Base-by-base conservation (phyloP, 179 eudicot genomes). In the Nepenthes alata region DNA sequence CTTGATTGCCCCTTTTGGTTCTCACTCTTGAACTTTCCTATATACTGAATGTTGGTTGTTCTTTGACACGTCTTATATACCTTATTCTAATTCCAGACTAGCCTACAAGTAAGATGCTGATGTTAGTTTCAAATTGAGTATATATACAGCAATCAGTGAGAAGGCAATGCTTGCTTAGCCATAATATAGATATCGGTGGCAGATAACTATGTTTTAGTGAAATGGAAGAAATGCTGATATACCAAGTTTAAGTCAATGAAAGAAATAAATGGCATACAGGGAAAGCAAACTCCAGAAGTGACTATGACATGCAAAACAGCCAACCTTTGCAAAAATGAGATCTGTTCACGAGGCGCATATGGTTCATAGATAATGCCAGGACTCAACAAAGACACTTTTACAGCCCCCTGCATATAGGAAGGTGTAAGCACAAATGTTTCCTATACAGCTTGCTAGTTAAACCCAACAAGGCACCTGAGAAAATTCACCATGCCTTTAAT, bases 301-400 rank as follows among this genome's bases (percentile, higher is more conserved):
- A n/a, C 9, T 50, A 6, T 35, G 57, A 57, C 61, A 37, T 52
- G 13, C 44, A 61, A 63, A 62, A 25, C 37, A 13, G 61, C 75
- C 59, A 68, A 93, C 98, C 98, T 86, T 66, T 48, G 64, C 86
- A 71, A 93, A 61, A 93, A 89, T 41, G 96, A 57, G 62, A 93
- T 79, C 16, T 70, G 70, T 70, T 85, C 85, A 35, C 98, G 96
- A 63, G 85, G 84, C 35, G 74, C 81, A 70, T 89, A 93, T 50
- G 98, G 95, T 78, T 93, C 98, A 64, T 82, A 86, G 61, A 91
- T 61, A 60, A 89, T 47, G 38, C 98, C 98, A 69, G 98, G 98
- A 79, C 98, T 91, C 60, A 73, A 51, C 95, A 83, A 81, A 11
- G 91, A 75, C 49, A 91, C 80, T 74, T 86, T 73, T 55, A 80